phyloP scores from a whole-genome alignment of 768 basidiomycete genomes.

The Phanerodontia chrysosporium region DNA sequence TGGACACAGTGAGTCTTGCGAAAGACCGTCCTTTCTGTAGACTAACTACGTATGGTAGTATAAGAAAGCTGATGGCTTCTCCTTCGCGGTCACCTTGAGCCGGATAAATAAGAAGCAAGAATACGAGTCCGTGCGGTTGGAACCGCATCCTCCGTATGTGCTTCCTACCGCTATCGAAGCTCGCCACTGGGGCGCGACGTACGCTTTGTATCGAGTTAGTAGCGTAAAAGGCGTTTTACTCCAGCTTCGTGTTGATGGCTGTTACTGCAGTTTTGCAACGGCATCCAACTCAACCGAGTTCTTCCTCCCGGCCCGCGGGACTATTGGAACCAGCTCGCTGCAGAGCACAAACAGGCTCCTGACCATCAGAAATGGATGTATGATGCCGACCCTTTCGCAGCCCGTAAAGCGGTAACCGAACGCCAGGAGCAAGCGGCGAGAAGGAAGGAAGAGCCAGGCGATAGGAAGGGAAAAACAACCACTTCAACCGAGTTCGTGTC shows the following conservation, averaged over 20 bases:
- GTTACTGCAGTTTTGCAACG: constrained; percentile 61
- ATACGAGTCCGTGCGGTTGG: constrained; percentile 64
- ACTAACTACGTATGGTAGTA: constrained; percentile 12
- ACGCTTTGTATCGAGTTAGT: constrained; percentile 83
- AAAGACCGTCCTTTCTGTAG: neutral
- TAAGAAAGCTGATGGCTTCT: constrained; percentile 49
- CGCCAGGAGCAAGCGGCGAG: constrained; percentile 56
- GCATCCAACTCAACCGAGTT: constrained; percentile 65
- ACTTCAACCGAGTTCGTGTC: constrained; percentile 38
- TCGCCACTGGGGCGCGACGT: constrained; percentile 87
- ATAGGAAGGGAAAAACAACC: constrained; percentile 11
- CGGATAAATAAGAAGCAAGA: constrained; percentile 68
- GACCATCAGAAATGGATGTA: constrained; percentile 85
- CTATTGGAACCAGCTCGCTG: constrained; percentile 78
- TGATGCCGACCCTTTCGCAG: constrained; percentile 80
- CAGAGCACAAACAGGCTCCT: constrained; percentile 63
- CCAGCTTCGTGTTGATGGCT: constrained; percentile 11
- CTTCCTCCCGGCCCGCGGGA: constrained; percentile 83
- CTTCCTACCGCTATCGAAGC: constrained; percentile 73
- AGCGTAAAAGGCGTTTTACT: neutral
- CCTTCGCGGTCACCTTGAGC: constrained; percentile 66
- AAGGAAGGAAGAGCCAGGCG: constrained; percentile 34
- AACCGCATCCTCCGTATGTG: constrained; percentile 68
- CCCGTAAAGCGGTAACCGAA: constrained; percentile 60
- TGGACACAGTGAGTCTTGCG: constrained; percentile 60